These are phyloP conservation scores for Thielaviopsis punctulata DNA, from an alignment of 2,329 filamentous ascomycete species.

Conservation along the genomic window DNA sequence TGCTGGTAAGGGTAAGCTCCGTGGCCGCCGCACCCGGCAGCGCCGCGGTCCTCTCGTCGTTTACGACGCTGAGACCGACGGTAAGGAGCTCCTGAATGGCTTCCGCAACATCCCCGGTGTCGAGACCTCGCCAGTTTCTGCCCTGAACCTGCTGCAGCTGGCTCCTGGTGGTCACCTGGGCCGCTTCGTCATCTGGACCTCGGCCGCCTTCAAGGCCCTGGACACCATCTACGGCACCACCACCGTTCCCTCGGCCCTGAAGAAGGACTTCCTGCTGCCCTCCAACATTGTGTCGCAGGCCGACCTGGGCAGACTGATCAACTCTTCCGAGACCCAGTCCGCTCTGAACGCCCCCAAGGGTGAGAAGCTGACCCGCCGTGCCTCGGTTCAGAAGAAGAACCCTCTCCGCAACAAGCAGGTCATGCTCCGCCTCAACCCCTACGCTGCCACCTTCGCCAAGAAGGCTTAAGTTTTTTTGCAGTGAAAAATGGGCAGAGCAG, in stretches of 20 bases:
- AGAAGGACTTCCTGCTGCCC: constrained; percentile 98
- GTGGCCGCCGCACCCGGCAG: constrained; percentile 91
- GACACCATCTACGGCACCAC: constrained; percentile 95
- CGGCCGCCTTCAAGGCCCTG: constrained; percentile 86
- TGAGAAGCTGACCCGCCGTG: constrained; percentile 74
- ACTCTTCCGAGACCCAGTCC: constrained; percentile 96
- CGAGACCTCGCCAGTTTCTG: constrained; percentile 85
- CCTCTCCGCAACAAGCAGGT: constrained; percentile 98
- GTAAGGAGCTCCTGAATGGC: constrained; percentile 80
- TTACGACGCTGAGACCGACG: constrained; percentile 90
- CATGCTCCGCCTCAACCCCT: constrained; percentile 95
- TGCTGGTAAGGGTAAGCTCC: constrained; percentile 96
- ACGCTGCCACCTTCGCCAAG: constrained; percentile 80
- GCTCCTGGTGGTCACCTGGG: constrained; percentile 97
- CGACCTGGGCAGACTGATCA: constrained; percentile 95
- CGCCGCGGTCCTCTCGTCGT: constrained; percentile 94
- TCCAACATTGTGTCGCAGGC: constrained; percentile 84
- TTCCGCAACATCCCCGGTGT: constrained; percentile 99
- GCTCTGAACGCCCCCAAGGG: constrained; percentile 87
- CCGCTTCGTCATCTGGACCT: constrained; percentile 98
- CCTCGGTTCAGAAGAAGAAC: constrained; percentile 98
- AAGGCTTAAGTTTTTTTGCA: constrained; percentile 16
- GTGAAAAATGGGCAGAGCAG: constrained; percentile 7
- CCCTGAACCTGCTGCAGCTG: constrained; percentile 97
- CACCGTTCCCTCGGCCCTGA: constrained; percentile 73